phyloP scores from a whole-genome alignment of 768 basidiomycete species.

The Pleurotus platypus region DNA sequence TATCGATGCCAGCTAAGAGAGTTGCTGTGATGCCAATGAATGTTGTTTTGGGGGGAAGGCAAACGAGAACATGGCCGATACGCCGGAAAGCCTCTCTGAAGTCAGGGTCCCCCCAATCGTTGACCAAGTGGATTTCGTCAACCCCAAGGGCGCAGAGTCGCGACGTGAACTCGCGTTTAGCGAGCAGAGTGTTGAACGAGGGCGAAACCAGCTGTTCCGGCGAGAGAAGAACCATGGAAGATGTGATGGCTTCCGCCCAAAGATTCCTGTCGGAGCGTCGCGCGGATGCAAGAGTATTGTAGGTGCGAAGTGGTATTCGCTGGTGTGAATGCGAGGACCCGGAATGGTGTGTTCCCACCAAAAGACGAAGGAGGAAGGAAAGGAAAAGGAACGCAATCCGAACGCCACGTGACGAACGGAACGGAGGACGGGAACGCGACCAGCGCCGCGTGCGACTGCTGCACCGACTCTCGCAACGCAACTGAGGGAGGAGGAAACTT shows the following conservation, averaged over 20 bases:
- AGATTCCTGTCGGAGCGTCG: slow-evolving; percentile 7
- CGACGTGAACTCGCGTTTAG: slow-evolving; percentile 11
- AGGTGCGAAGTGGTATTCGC: too few relatives aligned
- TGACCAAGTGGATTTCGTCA: slow-evolving; percentile 24
- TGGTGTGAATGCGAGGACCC: too few relatives aligned
- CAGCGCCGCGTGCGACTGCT: too few relatives aligned
- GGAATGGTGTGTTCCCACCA: too few relatives aligned
- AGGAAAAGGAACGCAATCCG: too few relatives aligned
- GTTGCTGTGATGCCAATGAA: background rate
- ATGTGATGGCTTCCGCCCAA: slow-evolving; percentile 13
- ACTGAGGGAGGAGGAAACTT: too few relatives aligned
- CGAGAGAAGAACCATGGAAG: slow-evolving; percentile 16
- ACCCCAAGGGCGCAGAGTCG: slow-evolving; percentile 20
- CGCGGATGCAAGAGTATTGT: slow-evolving; percentile 9
- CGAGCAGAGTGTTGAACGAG: slow-evolving; percentile 15
- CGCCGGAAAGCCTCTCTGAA: slow-evolving; percentile 19
- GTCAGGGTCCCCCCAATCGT: slow-evolving; percentile 17
- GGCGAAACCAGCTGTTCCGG: slow-evolving; percentile 20
- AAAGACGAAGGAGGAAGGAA: too few relatives aligned
- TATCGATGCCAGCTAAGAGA: background rate
- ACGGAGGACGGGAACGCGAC: too few relatives aligned
- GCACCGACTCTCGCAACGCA: too few relatives aligned
- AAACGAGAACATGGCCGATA: slow-evolving; percentile 17
- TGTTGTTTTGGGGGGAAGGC: background rate
- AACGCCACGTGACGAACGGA: too few relatives aligned